These are phyloP conservation scores for Sarocladiaceae sp. DNA, from an alignment of 2,329 filamentous ascomycete genomes.

Conservation along the genomic window DNA sequence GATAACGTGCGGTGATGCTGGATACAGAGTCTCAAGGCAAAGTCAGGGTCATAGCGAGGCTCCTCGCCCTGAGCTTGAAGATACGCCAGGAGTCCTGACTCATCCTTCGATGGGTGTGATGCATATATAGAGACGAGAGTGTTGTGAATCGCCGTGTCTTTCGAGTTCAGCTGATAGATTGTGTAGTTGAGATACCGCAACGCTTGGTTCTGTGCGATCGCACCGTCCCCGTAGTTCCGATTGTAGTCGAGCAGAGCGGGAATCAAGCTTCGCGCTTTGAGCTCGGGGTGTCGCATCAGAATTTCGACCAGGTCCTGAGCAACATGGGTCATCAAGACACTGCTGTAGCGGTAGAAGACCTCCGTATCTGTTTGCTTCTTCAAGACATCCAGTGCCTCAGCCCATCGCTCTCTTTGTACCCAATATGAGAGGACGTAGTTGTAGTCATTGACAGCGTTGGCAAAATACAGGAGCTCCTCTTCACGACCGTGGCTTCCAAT, in stretches of 20 bases:
- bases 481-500: conserved; percentile 94
- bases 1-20: conserved; percentile 88
- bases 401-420: conserved; percentile 92
- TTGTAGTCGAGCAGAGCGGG: conserved; percentile 94
- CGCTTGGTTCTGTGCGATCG: conserved; percentile 77
- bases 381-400: conserved; percentile 76
- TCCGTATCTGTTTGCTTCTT: conserved; percentile 90
- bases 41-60: conserved; percentile 87
- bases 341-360: conserved; percentile 95
- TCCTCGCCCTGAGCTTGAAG: conserved; percentile 85
- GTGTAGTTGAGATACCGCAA: conserved; percentile 89
- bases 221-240: conserved; percentile 57
- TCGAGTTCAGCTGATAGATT: conserved; percentile 76
- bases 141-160: conserved; percentile 87
- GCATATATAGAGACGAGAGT: conserved; percentile 95
- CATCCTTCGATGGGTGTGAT: conserved; percentile 74
- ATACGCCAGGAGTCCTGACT: conserved; percentile 79
- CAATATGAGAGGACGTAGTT: conserved; percentile 95
- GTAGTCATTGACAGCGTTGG: conserved; percentile 81
- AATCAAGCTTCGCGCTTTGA: conserved; percentile 82
- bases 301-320: conserved; percentile 88
- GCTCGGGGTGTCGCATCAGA: conserved; percentile 80
- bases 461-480: conserved; percentile 86
- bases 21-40: conserved; percentile 91
- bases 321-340: conserved; percentile 87